Conservation (phyloP, 495 filamentous ascomycete genomes). For the Xylaria bambusicola region DNA sequence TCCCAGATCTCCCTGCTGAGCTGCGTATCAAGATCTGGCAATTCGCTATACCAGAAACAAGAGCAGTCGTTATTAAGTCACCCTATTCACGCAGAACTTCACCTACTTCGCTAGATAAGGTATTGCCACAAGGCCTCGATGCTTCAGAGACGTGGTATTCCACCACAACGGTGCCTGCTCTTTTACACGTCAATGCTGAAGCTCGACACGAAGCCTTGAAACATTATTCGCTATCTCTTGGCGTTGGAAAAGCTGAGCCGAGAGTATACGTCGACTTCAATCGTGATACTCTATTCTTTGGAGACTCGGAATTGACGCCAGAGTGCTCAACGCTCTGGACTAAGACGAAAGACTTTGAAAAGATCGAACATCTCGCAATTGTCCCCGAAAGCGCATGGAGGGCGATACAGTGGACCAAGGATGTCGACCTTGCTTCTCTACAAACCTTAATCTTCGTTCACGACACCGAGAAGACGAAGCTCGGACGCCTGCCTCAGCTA, state of each 20-base stretch:
- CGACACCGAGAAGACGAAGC: constrained; percentile 25
- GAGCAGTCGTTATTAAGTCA: constrained; percentile 30
- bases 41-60: constrained; percentile 28
- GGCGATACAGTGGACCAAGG: constrained; percentile 27
- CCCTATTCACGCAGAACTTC: constrained; percentile 20
- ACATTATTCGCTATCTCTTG: constrained; percentile 37
- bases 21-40: constrained; percentile 50
- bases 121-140: constrained; percentile 15
- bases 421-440: constrained; percentile 24
- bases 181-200: constrained; percentile 38
- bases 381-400: constrained; percentile 33
- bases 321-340: constrained; percentile 29
- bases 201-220: constrained; percentile 36
- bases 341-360: constrained; percentile 23
- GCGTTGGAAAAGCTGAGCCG: constrained; percentile 32
- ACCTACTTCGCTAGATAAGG: constrained; percentile 29
- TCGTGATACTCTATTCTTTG: constrained; percentile 37
- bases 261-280: constrained; percentile 37
- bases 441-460: constrained; percentile 33
- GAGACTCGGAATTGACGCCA: constrained; percentile 26
- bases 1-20: constrained; percentile 46
- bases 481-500: constrained; percentile 25
- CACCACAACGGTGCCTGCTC: constrained; percentile 29
- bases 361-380: constrained; percentile 28
- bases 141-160: constrained; percentile 29